Base-by-base conservation (phyloP, 2,329 filamentous ascomycete species). In the Phaeosphaeria sp. region DNA sequence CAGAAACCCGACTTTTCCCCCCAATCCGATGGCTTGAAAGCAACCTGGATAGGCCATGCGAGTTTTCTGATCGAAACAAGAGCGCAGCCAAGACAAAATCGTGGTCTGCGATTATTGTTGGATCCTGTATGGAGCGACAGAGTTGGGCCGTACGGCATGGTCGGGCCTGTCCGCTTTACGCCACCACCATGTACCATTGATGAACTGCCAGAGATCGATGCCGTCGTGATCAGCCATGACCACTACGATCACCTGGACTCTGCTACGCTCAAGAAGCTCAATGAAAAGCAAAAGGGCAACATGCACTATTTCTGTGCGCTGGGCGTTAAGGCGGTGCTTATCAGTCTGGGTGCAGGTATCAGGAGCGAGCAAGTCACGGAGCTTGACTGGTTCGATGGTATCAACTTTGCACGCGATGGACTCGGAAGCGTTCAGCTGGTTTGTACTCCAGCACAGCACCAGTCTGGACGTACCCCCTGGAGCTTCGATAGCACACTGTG, bases 241-340 rank as follows among this genome's bases (percentile, higher is more conserved):
- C 84, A 86, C 64, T 85, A 85, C 62, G 83, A 86, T 61, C 84
- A 86, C 58, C 75, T 85, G 50, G 83, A 85, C 58, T 70, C 76
- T 5, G 72, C 77, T 18, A 82, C 81, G 0, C 69, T 86, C 41
- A 75, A 66, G 56, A 68, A 75, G 22, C 62, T 83, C 18, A 80
- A 80, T 60, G 62, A 60, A 42, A 73, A 70, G 30, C 75, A 76
- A 42, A 72, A 74, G 17, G 73, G 75, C 0, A 58, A 72, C 3
- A 41, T 82, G 27, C 77, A 78, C 48, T 81, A 82, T 58, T 72
- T 83, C 46, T 80, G 77, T 23, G 76, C 68, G 0, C 61, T 83
- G 27, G 76, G 79, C 25, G 73, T 78, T 13, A 79, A 78, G 51
- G 30, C 60, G 7, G 79, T 78, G 55, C 52, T 78, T 25, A 64